These are phyloP conservation scores for Beta macrorhiza DNA, from an alignment of 179 eudicot species.

Conservation along the genomic window DNA sequence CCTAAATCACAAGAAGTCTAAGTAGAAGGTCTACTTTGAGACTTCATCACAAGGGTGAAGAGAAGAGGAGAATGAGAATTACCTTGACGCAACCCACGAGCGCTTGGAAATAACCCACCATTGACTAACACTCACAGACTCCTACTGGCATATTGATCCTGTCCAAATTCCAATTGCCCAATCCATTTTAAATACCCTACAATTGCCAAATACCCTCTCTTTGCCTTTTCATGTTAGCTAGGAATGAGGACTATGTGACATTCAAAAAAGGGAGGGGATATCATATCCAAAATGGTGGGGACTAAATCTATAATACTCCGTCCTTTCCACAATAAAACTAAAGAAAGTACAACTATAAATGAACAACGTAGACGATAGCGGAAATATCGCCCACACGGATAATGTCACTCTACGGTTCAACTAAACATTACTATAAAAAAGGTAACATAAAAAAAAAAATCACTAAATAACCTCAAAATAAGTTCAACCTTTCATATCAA, in stretches of 20 bases:
- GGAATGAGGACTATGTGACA: not conserved
- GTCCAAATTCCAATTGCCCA: not conserved
- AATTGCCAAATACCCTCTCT: not conserved
- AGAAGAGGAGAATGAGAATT: not conserved
- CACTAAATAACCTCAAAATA: too few relatives aligned
- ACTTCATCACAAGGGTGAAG: too few relatives aligned
- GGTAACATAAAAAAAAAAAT: too few relatives aligned
- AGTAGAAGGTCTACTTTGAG: too few relatives aligned
- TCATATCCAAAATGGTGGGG: not conserved
- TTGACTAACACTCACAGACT: not conserved
- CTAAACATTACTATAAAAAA: too few relatives aligned
- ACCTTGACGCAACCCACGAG: too few relatives aligned
- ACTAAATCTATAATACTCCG: not conserved
- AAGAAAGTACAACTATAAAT: too few relatives aligned
- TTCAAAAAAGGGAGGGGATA: not conserved
- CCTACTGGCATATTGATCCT: not conserved
- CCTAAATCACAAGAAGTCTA: not conserved
- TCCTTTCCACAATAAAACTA: too few relatives aligned
- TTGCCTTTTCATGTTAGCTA: not conserved
- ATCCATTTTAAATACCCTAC: not conserved
- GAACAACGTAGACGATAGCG: too few relatives aligned
- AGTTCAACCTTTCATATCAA: too few relatives aligned
- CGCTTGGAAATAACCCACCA: not conserved
- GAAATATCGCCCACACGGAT: too few relatives aligned
- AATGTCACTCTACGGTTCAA: too few relatives aligned